Conservation (phyloP, 1,284 basidiomycete species). For the Phaffia rhodozyma region DNA sequence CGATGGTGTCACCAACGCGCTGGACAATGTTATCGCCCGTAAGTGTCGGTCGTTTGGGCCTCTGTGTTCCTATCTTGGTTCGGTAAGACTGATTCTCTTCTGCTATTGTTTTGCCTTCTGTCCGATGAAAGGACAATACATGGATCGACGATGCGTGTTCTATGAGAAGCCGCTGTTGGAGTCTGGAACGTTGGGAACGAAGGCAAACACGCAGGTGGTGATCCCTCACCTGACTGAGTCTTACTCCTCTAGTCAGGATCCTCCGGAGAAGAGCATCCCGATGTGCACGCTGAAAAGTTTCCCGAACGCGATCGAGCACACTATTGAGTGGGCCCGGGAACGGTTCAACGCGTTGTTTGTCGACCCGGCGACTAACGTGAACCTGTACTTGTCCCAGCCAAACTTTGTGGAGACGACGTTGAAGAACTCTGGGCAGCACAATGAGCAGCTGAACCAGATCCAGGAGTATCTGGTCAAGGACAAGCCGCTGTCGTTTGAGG, state of each 20-base stretch:
- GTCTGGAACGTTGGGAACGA: conserved; percentile 95
- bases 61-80: not conserved
- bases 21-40: conserved; percentile 96
- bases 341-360: conserved; percentile 90
- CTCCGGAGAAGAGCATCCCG: conserved; percentile 95
- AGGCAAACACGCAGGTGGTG: conserved; percentile 95
- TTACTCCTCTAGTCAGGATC: conserved; percentile 96
- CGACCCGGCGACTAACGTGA: conserved; percentile 87
- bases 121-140: conserved; percentile 62
- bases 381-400: conserved; percentile 91
- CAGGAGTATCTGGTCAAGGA: conserved; percentile 80
- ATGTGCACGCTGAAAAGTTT: conserved; percentile 99
- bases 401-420: conserved; percentile 87
- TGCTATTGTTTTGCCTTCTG: not conserved
- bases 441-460: conserved; percentile 84
- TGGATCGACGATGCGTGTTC: conserved; percentile 98
- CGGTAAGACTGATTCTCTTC: not conserved
- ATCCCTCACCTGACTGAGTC: conserved; percentile 94
- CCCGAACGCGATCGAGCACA: conserved; percentile 96
- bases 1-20: conserved; percentile 97
- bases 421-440: conserved; percentile 79
- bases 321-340: conserved; percentile 97
- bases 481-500: conserved; percentile 89
- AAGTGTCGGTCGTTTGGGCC: conserved; percentile 26
- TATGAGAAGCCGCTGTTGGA: conserved; percentile 94